Conservation (phyloP, 2,329 filamentous ascomycete genomes). For the Pseudogymnoascus sp. region DNA sequence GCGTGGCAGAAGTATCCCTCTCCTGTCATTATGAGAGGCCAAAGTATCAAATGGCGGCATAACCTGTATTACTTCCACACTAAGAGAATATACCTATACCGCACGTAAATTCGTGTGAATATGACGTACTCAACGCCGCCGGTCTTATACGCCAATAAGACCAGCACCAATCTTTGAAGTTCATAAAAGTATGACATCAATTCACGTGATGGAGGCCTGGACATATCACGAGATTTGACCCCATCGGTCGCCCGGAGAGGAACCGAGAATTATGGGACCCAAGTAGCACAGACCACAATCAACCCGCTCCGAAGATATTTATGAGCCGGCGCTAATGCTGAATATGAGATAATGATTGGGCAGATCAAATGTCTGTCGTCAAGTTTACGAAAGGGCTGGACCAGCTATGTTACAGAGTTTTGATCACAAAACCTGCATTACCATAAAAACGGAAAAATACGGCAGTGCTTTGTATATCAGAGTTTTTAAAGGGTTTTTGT, state of each 20-base stretch:
- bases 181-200: not conserved
- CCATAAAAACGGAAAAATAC: not conserved
- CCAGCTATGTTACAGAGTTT: not conserved
- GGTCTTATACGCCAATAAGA: not conserved
- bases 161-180: not conserved
- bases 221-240: slow-evolving; percentile 37
- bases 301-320: not conserved
- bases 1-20: not conserved
- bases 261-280: not conserved
- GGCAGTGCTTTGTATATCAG: not conserved
- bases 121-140: not conserved
- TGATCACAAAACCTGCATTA: not conserved
- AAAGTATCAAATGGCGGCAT: not conserved
- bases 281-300: slow-evolving; percentile 9
- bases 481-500: not conserved
- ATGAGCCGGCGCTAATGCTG: not conserved
- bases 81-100: not conserved
- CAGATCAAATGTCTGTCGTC: not conserved
- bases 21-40: not conserved
- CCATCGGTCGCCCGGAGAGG: slow-evolving; percentile 31
- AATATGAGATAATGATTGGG: not conserved
- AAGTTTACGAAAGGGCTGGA: not conserved
- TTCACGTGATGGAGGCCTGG: slow-evolving; percentile 16
- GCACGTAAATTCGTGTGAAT: not conserved
- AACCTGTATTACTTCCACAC: not conserved